Evolutionary conservation across 768 basidiomycete species (phyloP).

Genomic region (Pholiota conissans): DNA sequence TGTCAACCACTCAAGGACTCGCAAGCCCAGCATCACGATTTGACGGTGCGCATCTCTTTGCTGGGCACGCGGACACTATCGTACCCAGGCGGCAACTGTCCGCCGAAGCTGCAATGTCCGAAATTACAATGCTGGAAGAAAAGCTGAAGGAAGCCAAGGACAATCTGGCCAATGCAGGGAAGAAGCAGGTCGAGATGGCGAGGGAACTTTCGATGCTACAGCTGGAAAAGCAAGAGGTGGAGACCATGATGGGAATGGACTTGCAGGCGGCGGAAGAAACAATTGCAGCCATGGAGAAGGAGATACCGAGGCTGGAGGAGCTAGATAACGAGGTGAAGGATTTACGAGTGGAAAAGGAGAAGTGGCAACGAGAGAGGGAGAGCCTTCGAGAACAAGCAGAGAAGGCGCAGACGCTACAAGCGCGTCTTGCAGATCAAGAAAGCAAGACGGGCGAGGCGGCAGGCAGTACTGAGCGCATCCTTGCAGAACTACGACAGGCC

Average conservation of each 20-base stretch:
- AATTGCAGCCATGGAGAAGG: slow-evolving; percentile 54
- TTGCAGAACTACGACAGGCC: slow-evolving; percentile 35
- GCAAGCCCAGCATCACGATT: slow-evolving; percentile 53
- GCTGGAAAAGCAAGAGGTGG: slow-evolving; percentile 69
- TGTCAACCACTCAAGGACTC: slow-evolving; percentile 36
- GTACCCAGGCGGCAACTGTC: slow-evolving; percentile 49
- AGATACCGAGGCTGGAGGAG: slow-evolving; percentile 50
- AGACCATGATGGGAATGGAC: slow-evolving; percentile 65
- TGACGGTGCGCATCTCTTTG: slow-evolving; percentile 83
- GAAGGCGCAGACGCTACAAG: slow-evolving; percentile 33
- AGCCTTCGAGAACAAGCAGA: slow-evolving; percentile 43
- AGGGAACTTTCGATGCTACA: slow-evolving; percentile 62
- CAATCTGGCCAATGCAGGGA: slow-evolving; percentile 56
- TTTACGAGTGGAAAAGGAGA: slow-evolving; percentile 47
- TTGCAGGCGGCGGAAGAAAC: slow-evolving; percentile 68
- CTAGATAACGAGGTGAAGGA: slow-evolving; percentile 47
- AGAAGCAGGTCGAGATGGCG: slow-evolving; percentile 59
- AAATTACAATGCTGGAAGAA: slow-evolving; percentile 57
- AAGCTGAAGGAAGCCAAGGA: slow-evolving; percentile 63
- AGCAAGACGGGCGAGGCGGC: slow-evolving; percentile 27
- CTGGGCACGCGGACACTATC: slow-evolving; percentile 73
- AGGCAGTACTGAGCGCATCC: slow-evolving; percentile 37
- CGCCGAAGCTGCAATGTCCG: slow-evolving; percentile 42
- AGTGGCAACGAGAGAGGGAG: slow-evolving; percentile 38
- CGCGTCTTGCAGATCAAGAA: slow-evolving; percentile 37